Base-by-base conservation (phyloP, 768 basidiomycete species). In the Gloeopeniophorella convolvens region DNA sequence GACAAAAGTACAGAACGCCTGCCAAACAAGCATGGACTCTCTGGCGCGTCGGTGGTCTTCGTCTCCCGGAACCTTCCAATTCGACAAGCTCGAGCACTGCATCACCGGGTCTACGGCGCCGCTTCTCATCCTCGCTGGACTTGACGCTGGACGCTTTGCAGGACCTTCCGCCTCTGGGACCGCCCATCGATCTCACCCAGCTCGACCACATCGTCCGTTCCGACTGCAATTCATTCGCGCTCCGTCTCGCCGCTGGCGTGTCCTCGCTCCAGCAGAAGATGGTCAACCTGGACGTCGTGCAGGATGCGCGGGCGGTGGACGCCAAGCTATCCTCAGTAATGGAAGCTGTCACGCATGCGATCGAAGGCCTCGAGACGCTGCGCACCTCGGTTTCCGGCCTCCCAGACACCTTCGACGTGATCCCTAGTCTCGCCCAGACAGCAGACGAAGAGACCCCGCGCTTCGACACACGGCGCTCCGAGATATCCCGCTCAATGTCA, bases 141-240 rank as follows among this genome's bases (percentile, higher is more conserved):
- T 58, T 72, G 45, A 70, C 64, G 42, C 60, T 72, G 6, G 68
- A 65, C 15, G 52, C 61, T 33, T 50, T 70, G 20, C 67, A 66
- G 45, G 59, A 68, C 28, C 62, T 64, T 5, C 50, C 60, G 34
- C 28, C 63, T 9, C 54, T 71, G 13, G 72, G 74, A 44, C 61
- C 77, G 13, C 78, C 81, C 3, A 74, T 88, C 60, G 79, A 85
- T 49, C 67, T 80, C 28, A 55, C 71, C 31, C 66, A 68, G 33
- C 68, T 92, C 31, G 84, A 94, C 61, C 75, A 77, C 34, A 68
- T 70, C 46, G 82, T 89, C 50, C 82, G 89, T 26, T 63, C 75
- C 11, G 82, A 88, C 62, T 76, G 76, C 37, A 89, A 91, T 62
- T 66, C 77, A n/a, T 79, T 79, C 58, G 68, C 79, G 42, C 78